A percentile compares a stretch with the other conserved stretches of the same genome.
Conservation (phyloP, 371 early-diverging fungal species). For the Lichtheimia corymbifera region DNA sequence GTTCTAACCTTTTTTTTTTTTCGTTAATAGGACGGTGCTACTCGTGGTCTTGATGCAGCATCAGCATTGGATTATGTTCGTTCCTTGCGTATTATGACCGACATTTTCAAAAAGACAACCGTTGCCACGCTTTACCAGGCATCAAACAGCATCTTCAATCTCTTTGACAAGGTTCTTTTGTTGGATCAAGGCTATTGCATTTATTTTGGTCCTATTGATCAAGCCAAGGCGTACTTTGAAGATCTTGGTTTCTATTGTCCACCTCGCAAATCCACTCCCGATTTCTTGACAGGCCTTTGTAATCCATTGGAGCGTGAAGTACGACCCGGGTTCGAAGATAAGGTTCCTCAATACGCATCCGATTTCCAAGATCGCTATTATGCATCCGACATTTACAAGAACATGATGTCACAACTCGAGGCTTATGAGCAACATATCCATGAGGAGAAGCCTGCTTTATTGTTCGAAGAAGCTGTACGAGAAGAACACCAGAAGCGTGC, state of each 20-base stretch:
- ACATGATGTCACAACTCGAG: constrained; percentile 34
- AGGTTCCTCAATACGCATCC: constrained; percentile 39
- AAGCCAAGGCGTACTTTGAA: constrained; percentile 68
- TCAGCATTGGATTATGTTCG: constrained; percentile 81
- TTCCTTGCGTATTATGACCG: constrained; percentile 69
- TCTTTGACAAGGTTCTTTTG: constrained; percentile 76
- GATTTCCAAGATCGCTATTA: constrained; percentile 54
- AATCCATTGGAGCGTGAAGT: constrained; percentile 61
- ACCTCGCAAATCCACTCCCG: constrained; percentile 72
- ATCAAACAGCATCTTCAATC: constrained; percentile 70
- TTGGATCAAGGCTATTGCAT: constrained; percentile 74
- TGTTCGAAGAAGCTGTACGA: constrained; percentile 38
- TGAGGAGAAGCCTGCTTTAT: constrained; percentile 25
- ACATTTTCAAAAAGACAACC: constrained; percentile 63
- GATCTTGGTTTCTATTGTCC: constrained; percentile 72
- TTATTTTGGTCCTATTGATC: constrained; percentile 70
- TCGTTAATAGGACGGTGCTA: constrained; percentile 91
- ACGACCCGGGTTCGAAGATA: constrained; percentile 54
- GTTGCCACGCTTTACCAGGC: constrained; percentile 71
- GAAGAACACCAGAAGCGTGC: constrained; percentile 44
- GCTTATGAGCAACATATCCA: constrained; percentile 10
- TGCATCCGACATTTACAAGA: constrained; percentile 32
- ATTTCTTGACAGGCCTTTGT: constrained; percentile 76
- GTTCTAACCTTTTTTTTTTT: too few relatives aligned
- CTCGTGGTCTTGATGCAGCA: constrained; percentile 89